Conservation (phyloP, 1,284 basidiomycete species). For the Trichosporon coremiiforme region DNA sequence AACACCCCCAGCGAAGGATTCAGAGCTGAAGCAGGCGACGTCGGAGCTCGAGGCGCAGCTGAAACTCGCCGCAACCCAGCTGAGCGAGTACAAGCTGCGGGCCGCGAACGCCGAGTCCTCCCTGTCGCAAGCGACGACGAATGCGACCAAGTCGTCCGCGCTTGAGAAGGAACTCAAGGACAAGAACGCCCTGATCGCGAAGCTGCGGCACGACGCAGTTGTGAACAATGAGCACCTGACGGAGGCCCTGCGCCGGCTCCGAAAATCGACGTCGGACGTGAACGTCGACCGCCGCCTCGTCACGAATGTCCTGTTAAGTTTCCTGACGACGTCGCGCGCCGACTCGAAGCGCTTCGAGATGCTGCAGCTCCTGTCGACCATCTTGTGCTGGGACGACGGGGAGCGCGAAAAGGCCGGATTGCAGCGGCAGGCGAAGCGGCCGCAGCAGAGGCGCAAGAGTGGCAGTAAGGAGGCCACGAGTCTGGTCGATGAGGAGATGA, state of each 20-base stretch:
- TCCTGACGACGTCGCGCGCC: slow-evolving; percentile 83
- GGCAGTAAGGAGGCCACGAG: slow-evolving; percentile 62
- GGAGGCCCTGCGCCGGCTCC: slow-evolving; percentile 89
- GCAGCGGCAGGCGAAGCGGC: slow-evolving; percentile 60
- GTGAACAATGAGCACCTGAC: slow-evolving; percentile 97
- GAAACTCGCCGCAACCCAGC: slow-evolving; percentile 67
- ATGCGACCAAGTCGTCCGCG: slow-evolving; percentile 66
- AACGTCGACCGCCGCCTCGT: slow-evolving; percentile 91
- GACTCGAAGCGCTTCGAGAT: slow-evolving; percentile 98
- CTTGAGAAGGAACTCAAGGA: slow-evolving; percentile 91
- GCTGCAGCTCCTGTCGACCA: slow-evolving; percentile 80
- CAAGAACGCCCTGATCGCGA: slow-evolving; percentile 86
- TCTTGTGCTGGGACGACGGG: slow-evolving; percentile 84
- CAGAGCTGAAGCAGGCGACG: slow-evolving; percentile 68
- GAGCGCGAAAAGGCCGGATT: slow-evolving; percentile 90
- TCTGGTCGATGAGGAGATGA: slow-evolving; percentile 55
- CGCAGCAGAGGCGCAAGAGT: slow-evolving; percentile 65
- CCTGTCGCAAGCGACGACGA: slow-evolving; percentile 72
- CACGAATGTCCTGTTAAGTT: slow-evolving; percentile 91
- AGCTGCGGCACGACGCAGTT: slow-evolving; percentile 90
- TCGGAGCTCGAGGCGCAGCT: slow-evolving; percentile 78
- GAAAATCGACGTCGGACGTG: slow-evolving; percentile 78
- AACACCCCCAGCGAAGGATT: slow-evolving; percentile 58
- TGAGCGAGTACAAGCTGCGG: slow-evolving; percentile 82
- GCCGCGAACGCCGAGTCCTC: slow-evolving; percentile 76